These are phyloP conservation scores for Melaleuca quinquenervia DNA, from an alignment of 345 rosid species.

Conservation along the genomic window DNA sequence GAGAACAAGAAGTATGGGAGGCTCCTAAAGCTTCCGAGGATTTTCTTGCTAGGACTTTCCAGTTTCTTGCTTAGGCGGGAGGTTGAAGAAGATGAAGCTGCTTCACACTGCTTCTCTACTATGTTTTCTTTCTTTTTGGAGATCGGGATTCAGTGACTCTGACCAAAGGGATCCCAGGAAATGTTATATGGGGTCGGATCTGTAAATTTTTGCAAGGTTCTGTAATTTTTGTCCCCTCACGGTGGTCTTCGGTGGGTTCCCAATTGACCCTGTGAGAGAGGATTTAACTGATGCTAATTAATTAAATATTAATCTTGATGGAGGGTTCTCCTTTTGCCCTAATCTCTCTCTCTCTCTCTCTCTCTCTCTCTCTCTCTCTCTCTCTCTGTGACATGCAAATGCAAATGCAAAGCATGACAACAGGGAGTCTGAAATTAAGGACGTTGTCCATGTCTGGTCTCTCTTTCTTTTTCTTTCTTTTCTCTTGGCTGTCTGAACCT, in stretches of 20 bases:
- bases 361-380: neutral
- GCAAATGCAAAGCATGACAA: neutral
- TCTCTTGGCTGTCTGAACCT: neutral
- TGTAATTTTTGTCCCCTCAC: conserved; percentile 1
- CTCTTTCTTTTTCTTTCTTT: neutral
- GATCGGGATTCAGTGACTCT: neutral
- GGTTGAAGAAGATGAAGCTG: neutral
- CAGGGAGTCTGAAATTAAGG: neutral
- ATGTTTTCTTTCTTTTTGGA: neutral
- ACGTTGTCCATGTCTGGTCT: neutral
- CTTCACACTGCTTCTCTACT: neutral
- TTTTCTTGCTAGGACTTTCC: neutral
- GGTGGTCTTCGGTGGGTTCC: neutral
- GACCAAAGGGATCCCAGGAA: neutral
- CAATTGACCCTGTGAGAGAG: neutral
- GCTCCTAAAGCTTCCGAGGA: neutral
- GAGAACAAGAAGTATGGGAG: neutral
- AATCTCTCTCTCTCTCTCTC: neutral
- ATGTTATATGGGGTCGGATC: neutral
- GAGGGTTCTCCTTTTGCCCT: neutral
- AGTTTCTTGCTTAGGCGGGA: neutral
- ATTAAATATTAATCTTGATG: neutral
- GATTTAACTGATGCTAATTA: neutral
- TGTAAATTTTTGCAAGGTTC: neutral
- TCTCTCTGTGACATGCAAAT: neutral